Conservation (phyloP, 805 yeast species). For the Isabelozyma rhagii region DNA sequence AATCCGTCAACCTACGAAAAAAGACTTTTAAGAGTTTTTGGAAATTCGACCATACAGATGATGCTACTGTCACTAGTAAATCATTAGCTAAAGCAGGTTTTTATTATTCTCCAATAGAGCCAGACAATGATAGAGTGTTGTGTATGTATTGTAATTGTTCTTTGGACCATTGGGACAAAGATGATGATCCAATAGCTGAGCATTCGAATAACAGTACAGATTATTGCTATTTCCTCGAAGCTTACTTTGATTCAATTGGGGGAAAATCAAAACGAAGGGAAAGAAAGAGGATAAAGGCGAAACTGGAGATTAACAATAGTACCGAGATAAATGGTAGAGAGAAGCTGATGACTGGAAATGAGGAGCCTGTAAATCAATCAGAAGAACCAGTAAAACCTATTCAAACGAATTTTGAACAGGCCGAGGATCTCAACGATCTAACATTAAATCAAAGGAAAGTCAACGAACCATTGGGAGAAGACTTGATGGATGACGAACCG, state of each 20-base stretch:
- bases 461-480: no score
- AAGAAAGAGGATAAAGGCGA: not conserved
- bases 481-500: no score
- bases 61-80: constrained; percentile 37
- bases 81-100: constrained; percentile 46
- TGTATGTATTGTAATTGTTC: constrained; percentile 25
- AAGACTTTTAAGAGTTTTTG: constrained; percentile 35
- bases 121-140: constrained; percentile 31
- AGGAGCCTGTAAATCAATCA: no score
- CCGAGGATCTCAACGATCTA: no score
- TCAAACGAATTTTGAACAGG: no score
- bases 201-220: constrained; percentile 34
- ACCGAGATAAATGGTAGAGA: not conserved
- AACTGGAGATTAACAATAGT: not conserved
- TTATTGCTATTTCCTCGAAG: constrained; percentile 27
- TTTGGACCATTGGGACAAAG: constrained; percentile 51
- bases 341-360: not conserved
- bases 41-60: constrained; percentile 47
- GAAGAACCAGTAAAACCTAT: no score
- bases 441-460: no score
- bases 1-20: constrained; percentile 29
- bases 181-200: constrained; percentile 61
- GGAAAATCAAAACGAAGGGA: not conserved
- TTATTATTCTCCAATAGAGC: constrained; percentile 28
- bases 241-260: not conserved